Evolutionary conservation across 257 asterid species (phyloP).

Genomic region (Salvia miltiorrhiza): DNA sequence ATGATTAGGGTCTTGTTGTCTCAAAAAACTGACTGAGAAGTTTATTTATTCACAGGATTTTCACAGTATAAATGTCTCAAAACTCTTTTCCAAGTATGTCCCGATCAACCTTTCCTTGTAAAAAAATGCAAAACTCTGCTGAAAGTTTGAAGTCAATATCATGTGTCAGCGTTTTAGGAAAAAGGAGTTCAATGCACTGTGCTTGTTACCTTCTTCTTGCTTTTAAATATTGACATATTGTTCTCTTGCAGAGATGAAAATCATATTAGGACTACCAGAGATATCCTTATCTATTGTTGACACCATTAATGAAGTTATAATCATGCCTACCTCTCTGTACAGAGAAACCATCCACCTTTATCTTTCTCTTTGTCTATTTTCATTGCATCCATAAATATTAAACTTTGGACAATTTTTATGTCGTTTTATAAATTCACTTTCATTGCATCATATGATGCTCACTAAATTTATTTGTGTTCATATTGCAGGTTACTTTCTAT

Average conservation of each 20-base stretch:
- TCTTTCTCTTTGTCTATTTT: conserved; percentile 10
- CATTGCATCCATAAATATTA: not conserved
- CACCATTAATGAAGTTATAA: not conserved
- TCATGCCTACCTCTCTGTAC: not conserved
- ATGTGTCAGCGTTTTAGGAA: no score
- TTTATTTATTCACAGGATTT: not conserved
- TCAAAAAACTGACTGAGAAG: not conserved
- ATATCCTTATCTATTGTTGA: not conserved
- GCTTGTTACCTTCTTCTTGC: no score
- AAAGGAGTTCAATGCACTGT: no score
- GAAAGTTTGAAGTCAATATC: not conserved
- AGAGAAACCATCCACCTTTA: not conserved
- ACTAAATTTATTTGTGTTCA: not conserved
- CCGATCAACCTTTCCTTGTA: not conserved
- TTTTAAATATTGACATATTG: no score
- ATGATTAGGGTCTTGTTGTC: not conserved
- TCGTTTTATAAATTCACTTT: not conserved
- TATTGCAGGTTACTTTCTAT: conserved; percentile 64
- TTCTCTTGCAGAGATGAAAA: not conserved
- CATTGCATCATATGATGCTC: conserved; percentile 1
- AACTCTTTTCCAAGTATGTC: no score
- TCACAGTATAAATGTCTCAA: not conserved
- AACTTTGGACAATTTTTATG: not conserved
- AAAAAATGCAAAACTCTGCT: not conserved
- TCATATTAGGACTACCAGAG: not conserved